Evolutionary conservation across 2,329 filamentous ascomycete genomes (phyloP), one percentile per base, ranked within the genome.

Genomic region (Curvularia lunata): DNA sequence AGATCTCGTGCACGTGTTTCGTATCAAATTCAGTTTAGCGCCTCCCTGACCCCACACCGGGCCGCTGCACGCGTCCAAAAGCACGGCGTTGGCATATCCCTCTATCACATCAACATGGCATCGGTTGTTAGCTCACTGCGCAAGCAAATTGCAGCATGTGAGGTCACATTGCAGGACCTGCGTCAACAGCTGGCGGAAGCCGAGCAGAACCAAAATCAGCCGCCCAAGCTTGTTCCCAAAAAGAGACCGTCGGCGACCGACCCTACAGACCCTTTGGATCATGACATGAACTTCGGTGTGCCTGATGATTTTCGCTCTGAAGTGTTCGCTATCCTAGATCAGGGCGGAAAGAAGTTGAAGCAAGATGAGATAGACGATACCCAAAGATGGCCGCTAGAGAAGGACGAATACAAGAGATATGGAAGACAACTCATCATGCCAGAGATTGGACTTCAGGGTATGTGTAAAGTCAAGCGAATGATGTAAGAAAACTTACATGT

Each of bases 341-440:
- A 74, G 13, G 56, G 53, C 19, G 56, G 37, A n/a, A 38, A 56
- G 23, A 30, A 54, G 13, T 23, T n/a, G 10, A 51, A 55, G 23
- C 51, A 37, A 3, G 58, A 55, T 12, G 57, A 52, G 18, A 10
- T 51, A 30, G 53, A 57, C 4, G 45, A 54, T n/a, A 41, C 42
- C 19, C 61, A 50, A 46, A 64, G 54, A 59, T 94, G 91, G 89
- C 91, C 91, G 0, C 81, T 97, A 2, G 76, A 79, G 4, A 79
- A 82, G 16, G 85, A 89, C 5, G 92, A 97, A 68, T 97, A 97
- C 75, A 86, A 86, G 63, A 85, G 93, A 60, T 98, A 98, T 79
- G 92, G 91, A 7, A 84, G 94, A 38, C 94, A 97, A 78, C 88
- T 98, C 80, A 93, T 98, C 63, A 86, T 97, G 59, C 90, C 92